Percentiles rank a stretch among this genome's conserved stretches.
These are phyloP conservation scores for Trichoderma virens DNA, from an alignment of 495 filamentous ascomycete species.

Conservation along the genomic window DNA sequence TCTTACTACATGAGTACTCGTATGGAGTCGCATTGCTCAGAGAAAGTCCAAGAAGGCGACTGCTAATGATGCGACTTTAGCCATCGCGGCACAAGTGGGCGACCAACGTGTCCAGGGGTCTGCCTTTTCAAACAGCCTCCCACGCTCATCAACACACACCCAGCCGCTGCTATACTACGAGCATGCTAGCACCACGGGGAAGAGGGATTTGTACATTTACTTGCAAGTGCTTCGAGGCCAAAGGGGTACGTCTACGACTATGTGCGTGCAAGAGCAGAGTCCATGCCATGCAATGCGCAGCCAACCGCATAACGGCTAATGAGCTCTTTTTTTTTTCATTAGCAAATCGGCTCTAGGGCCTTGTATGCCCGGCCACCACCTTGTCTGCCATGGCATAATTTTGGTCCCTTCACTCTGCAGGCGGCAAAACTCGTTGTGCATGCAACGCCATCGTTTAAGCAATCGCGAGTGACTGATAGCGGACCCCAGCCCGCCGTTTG, in stretches of 20 bases:
- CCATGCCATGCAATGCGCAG: slow-evolving; percentile 1
- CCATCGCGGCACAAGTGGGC: background rate
- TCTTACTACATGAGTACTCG: background rate
- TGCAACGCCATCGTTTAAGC: slow-evolving; percentile 7
- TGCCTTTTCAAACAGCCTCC: background rate
- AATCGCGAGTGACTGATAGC: background rate
- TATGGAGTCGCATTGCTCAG: background rate
- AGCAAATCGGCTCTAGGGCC: background rate
- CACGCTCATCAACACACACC: background rate
- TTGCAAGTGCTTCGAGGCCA: background rate
- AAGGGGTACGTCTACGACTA: no score
- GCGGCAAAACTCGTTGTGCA: slow-evolving; percentile 4
- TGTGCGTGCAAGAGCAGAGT: background rate
- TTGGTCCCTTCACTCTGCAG: background rate
- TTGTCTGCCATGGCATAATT: slow-evolving; percentile 1
- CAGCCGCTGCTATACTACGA: background rate
- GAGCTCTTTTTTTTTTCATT: background rate
- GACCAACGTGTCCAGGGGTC: background rate
- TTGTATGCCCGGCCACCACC: background rate
- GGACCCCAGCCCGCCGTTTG: background rate
- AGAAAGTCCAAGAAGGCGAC: background rate
- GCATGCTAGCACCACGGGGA: no score
- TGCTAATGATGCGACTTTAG: slow-evolving; percentile 1
- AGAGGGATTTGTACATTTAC: background rate
- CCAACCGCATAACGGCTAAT: slow-evolving; percentile 8